These are phyloP conservation scores for Claviceps maximensis DNA, from an alignment of 2,329 filamentous ascomycete genomes.

Conservation along the genomic window DNA sequence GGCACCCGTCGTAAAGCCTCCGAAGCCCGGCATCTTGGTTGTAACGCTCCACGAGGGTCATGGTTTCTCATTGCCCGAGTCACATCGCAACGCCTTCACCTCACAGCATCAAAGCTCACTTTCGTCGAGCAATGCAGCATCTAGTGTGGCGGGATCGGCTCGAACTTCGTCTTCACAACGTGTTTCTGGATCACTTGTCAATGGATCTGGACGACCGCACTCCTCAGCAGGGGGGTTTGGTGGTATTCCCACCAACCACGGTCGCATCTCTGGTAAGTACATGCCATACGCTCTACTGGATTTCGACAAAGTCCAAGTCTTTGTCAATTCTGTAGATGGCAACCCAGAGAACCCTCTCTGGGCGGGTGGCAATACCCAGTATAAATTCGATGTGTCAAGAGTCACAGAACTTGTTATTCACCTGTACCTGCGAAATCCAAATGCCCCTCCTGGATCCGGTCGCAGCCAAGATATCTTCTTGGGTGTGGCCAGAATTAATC, in stretches of 20 bases:
- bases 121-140: constrained; percentile 46
- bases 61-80: constrained; percentile 80
- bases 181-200: constrained; percentile 48
- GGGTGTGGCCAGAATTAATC: constrained; percentile 78
- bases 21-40: constrained; percentile 90
- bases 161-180: constrained; percentile 45
- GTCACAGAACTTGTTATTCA: constrained; percentile 85
- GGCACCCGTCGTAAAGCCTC: constrained; percentile 51
- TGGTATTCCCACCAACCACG: constrained; percentile 81
- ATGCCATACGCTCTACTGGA: constrained; percentile 93
- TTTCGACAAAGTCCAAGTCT: constrained; percentile 98
- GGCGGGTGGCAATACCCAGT: constrained; percentile 96
- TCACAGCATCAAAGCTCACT: constrained; percentile 61
- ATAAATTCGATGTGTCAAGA: constrained; percentile 97
- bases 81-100: constrained; percentile 68
- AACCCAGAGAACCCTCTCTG: constrained; percentile 89
- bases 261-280: constrained; percentile 89
- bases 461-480: constrained; percentile 95
- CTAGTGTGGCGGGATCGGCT: constrained; percentile 35
- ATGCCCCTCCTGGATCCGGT: constrained; percentile 70
- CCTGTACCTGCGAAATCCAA: constrained; percentile 87
- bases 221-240: constrained; percentile 79
- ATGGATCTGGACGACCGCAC: constrained; percentile 54
- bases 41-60: constrained; percentile 92
- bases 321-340: constrained; percentile 93